Conservation (phyloP, 2,329 filamentous ascomycete genomes). For the Diaporthe australafricana region DNA sequence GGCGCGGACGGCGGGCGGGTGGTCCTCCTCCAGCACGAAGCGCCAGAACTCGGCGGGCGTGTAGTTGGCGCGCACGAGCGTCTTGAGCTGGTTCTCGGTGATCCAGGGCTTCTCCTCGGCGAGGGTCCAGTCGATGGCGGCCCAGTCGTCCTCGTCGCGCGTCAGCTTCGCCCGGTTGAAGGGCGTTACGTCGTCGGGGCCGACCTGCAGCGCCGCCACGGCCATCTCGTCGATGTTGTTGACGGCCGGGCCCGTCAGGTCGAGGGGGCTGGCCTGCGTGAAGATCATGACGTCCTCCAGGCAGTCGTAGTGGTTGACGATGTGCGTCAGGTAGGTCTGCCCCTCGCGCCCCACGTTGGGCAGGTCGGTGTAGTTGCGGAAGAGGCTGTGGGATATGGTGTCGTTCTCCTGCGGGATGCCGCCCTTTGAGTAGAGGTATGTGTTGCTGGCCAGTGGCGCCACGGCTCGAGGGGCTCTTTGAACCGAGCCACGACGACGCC, state of each 20-base stretch:
- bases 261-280: conserved; percentile 36
- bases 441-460: conserved; percentile 26
- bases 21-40: conserved; percentile 24
- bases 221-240: conserved; percentile 35
- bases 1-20: conserved; percentile 36
- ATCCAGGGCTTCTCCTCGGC: conserved; percentile 37
- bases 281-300: conserved; percentile 39
- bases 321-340: conserved; percentile 34
- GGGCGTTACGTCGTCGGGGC: conserved; percentile 35
- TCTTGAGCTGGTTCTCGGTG: conserved; percentile 34
- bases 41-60: conserved; percentile 37
- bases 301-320: conserved; percentile 30
- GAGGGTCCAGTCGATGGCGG: conserved; percentile 33
- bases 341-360: conserved; percentile 36
- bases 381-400: conserved; percentile 31
- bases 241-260: conserved; percentile 28
- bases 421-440: conserved; percentile 38
- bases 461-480: conserved; percentile 36
- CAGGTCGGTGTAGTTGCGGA: conserved; percentile 36
- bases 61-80: conserved; percentile 30
- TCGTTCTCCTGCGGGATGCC: conserved; percentile 33
- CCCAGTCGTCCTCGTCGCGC: conserved; percentile 37
- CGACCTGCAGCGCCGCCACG: conserved; percentile 19
- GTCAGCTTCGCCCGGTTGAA: conserved; percentile 33
- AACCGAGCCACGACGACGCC: conserved; percentile 37